A percentile compares a stretch with the other conserved stretches of the same genome.
phyloP scores from a whole-genome alignment of 1,284 basidiomycete species.

The Exobasidium rhododendri region DNA sequence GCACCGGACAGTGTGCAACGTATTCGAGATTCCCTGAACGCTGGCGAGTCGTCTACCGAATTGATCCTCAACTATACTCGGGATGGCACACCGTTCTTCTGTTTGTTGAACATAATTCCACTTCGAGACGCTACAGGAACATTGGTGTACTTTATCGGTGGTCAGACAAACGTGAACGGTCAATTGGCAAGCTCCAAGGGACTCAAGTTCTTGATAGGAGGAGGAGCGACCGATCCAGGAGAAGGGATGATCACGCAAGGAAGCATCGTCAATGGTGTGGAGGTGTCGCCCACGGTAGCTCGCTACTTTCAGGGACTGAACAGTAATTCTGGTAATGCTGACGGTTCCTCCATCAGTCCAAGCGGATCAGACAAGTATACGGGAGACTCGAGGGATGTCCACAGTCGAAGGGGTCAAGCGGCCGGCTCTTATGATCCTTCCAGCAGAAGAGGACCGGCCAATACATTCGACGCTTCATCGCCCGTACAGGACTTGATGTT shows the following conservation, averaged over 20 bases:
- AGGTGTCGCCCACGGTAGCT: constrained; percentile 17
- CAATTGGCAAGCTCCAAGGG: constrained; percentile 17
- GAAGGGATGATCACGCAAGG: not conserved
- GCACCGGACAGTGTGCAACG: constrained; percentile 21
- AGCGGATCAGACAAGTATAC: not conserved
- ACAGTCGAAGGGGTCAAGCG: not conserved
- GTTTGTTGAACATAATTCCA: constrained; percentile 42
- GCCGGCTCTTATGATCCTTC: not conserved
- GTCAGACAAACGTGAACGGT: constrained; percentile 22
- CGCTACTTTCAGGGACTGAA: constrained; percentile 8
- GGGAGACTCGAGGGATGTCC: not conserved
- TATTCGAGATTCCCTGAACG: constrained; percentile 29
- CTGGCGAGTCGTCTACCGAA: constrained; percentile 25
- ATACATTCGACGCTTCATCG: not conserved
- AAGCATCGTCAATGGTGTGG: constrained; percentile 12
- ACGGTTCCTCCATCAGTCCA: not conserved
- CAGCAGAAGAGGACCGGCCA: not conserved
- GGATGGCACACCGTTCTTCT: constrained; percentile 37
- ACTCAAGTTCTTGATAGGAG: constrained; percentile 21
- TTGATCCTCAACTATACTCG: constrained; percentile 45
- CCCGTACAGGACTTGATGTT: not conserved
- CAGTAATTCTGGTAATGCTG: not conserved
- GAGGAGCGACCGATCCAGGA: not conserved
- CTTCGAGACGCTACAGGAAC: constrained; percentile 25
- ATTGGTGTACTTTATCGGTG: constrained; percentile 37